phyloP scores from a whole-genome alignment of 1,284 basidiomycete species.

The Coriolopsis trogii region DNA sequence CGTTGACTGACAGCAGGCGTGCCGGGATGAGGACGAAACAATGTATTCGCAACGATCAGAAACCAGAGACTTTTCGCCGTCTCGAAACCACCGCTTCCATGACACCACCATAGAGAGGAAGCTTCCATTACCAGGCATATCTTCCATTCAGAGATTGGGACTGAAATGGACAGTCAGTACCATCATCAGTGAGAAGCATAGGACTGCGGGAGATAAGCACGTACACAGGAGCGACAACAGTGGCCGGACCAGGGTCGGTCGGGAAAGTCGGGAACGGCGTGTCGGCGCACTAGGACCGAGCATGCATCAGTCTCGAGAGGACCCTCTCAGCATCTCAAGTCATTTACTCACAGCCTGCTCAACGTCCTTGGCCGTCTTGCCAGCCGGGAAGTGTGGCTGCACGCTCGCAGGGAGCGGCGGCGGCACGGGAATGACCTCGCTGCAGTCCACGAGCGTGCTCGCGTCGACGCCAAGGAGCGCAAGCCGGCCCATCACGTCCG shows the following conservation, averaged over 20 bases:
- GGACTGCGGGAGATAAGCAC: neutral
- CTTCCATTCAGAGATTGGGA: conserved; percentile 1
- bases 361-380: neutral
- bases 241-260: conserved; percentile 4
- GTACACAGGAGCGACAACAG: conserved; percentile 1
- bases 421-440: conserved; percentile 31
- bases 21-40: too few species aligned
- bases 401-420: neutral
- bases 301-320: too few species aligned
- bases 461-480: conserved; percentile 1
- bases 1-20: too few species aligned
- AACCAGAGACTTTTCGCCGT: too few species aligned
- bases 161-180: neutral
- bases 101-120: too few species aligned
- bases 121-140: too few species aligned
- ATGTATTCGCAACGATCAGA: too few species aligned
- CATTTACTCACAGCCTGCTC: conserved; percentile 4
- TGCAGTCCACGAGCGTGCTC: conserved; percentile 16
- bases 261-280: conserved; percentile 4
- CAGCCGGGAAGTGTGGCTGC: conserved; percentile 6
- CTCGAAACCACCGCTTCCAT: too few species aligned
- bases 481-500: conserved; percentile 1
- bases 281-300: conserved; percentile 2
- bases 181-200: neutral
- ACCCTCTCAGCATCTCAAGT: too few species aligned